Conservation (phyloP, 2,329 filamentous ascomycete genomes). For the Balansia obtecta region DNA sequence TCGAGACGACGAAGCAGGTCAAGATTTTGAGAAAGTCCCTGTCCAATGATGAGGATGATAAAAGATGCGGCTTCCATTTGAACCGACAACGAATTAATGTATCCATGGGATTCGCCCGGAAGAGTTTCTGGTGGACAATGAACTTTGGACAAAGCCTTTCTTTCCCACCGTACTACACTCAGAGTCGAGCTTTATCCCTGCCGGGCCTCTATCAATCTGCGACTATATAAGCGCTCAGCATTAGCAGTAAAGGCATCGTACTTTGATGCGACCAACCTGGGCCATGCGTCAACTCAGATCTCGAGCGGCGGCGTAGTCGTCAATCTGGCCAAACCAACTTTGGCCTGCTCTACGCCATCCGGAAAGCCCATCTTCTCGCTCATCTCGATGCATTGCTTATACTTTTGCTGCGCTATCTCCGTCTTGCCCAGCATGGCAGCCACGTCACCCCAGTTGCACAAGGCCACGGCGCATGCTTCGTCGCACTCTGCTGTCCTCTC, state of each 20-base stretch:
- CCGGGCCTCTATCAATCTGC: no score
- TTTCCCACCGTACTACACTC: no score
- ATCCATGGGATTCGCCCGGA: no score
- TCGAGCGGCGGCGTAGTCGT: conserved; percentile 5
- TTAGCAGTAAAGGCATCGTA: no score
- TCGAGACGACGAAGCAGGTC: conserved; percentile 51
- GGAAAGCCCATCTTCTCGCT: conserved; percentile 40
- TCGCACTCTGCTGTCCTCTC: conserved; percentile 70
- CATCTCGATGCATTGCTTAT: conserved; percentile 54
- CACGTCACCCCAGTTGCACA: conserved; percentile 80
- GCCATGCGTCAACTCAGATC: not conserved
- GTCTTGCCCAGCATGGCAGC: conserved; percentile 59
- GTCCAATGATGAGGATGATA: conserved; percentile 20
- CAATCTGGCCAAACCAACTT: conserved; percentile 32
- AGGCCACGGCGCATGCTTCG: conserved; percentile 66
- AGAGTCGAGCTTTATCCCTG: no score
- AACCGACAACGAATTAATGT: not conserved
- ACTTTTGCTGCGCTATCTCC: conserved; percentile 53
- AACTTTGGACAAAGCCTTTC: no score
- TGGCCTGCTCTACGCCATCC: conserved; percentile 38
- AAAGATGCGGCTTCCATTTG: not conserved
- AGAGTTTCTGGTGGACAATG: not conserved
- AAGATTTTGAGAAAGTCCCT: conserved; percentile 48
- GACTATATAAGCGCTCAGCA: no score
- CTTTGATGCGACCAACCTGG: not conserved